Evolutionary conservation across 2,329 filamentous ascomycete genomes (phyloP).

Genomic region (Calonectria pteridis): DNA sequence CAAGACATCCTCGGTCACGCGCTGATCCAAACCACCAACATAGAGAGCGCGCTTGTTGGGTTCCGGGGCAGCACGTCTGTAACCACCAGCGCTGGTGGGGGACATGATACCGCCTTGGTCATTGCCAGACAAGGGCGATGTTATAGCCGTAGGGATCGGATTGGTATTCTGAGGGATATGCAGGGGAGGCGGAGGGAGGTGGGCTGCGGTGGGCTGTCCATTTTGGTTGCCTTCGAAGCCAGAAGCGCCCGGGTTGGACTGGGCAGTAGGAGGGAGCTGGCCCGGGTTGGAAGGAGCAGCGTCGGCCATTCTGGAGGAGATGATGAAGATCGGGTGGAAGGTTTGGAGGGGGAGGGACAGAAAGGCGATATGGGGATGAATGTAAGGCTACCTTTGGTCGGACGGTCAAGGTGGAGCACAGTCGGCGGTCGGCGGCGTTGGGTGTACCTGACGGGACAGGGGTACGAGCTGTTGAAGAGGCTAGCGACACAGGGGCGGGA

Average conservation of each 20-base stretch:
- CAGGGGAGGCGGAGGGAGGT: conserved; percentile 91
- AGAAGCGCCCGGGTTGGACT: conserved; percentile 77
- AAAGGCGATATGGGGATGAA: conserved; percentile 35
- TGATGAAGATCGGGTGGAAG: conserved; percentile 29
- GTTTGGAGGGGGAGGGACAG: conserved; percentile 33
- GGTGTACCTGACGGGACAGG: conserved; percentile 44
- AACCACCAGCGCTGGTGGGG: conserved; percentile 83
- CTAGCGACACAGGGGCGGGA: conserved; percentile 24
- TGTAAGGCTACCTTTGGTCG: conserved; percentile 44
- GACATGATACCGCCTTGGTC: conserved; percentile 80
- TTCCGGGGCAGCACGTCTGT: conserved; percentile 93
- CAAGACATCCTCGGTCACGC: conserved; percentile 95
- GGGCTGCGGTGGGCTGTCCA: conserved; percentile 75
- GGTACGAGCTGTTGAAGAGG: conserved; percentile 29
- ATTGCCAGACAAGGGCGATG: conserved; percentile 82
- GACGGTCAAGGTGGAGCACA: conserved; percentile 45
- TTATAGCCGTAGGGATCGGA: conserved; percentile 92
- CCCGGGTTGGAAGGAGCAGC: conserved; percentile 71
- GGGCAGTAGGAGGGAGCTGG: conserved; percentile 78
- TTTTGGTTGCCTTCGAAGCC: conserved; percentile 82
- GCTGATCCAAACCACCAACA: conserved; percentile 92
- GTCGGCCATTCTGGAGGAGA: conserved; percentile 77
- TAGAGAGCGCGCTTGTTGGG: conserved; percentile 99
- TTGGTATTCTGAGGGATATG: conserved; percentile 98
- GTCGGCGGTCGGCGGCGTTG: conserved; percentile 45